Evolutionary conservation across 176 grass and related monocot genomes (phyloP).

Genomic region (Chloris gayana): DNA sequence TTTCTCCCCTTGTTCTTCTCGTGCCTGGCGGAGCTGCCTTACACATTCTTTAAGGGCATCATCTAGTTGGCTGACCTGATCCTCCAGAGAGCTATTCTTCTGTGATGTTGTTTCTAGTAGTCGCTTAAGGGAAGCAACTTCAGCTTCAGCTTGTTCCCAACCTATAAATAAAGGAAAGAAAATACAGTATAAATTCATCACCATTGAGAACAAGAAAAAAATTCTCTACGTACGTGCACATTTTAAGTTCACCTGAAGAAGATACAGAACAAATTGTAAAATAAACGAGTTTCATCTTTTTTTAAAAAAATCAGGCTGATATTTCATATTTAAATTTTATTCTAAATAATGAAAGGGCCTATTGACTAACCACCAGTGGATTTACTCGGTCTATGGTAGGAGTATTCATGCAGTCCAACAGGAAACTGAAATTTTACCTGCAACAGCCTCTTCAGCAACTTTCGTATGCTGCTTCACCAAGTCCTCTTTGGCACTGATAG

Average conservation of each 20-base stretch:
- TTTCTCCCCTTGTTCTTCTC: conserved; percentile 84
- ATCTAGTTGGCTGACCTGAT: conserved; percentile 77
- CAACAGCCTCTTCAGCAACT: conserved; percentile 98
- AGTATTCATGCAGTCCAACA: not conserved
- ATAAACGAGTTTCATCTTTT: conserved; percentile 4
- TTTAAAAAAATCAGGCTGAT: not conserved
- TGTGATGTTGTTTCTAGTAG: conserved; percentile 71
- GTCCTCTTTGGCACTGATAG: conserved; percentile 85
- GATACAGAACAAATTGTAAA: not conserved
- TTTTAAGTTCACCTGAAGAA: conserved; percentile 10
- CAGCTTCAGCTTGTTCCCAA: conserved; percentile 93
- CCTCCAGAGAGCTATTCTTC: conserved; percentile 70
- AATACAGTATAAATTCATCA: conserved; percentile 18
- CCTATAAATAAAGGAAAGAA: conserved; percentile 51
- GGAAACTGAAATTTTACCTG: conserved; percentile 53
- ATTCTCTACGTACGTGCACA: not conserved
- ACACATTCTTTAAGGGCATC: conserved; percentile 95
- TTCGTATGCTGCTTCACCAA: conserved; percentile 94
- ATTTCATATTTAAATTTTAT: conserved; percentile 4
- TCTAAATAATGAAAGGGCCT: conserved; percentile 13
- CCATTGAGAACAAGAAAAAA: not conserved
- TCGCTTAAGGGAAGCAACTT: conserved; percentile 72
- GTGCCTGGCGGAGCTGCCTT: conserved; percentile 81
- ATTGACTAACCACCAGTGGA: not conserved
- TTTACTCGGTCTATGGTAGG: not conserved